Base-by-base conservation (phyloP, 2,329 filamentous ascomycete species). In the Alternaria brassicae region DNA sequence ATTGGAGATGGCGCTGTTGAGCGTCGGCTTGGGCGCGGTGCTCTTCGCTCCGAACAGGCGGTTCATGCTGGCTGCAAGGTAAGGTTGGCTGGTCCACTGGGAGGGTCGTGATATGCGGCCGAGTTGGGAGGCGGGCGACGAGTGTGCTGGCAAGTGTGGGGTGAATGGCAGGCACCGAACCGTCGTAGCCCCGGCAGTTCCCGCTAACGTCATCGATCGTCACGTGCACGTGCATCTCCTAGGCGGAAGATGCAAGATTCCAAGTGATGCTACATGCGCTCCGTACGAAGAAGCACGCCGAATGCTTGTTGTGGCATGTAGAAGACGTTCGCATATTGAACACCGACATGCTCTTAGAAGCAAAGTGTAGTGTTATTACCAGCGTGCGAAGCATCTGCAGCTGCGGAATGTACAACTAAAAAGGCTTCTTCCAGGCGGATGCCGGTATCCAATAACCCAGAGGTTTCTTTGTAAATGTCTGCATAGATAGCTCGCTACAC, bases 31-130 rank as follows among this genome's bases (percentile, higher is more conserved):
- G 54, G 95, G 93, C 63, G 89, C 89, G 66, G 91, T 89, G 80
- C 87, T 90, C 81, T 93, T 95, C 70, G 90, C 86, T 77, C 95
- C 95, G 78, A 99, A 99, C 70, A 99, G 86, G 72, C 95, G 91
- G 79, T 99, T 98, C 95, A 99, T 98, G 64, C 55, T 84, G 79
- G 40, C 17, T 19, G 36, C 1, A 9, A 4, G 13, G 12, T 4
- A 4, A 2, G 4, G 13, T 21, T 13, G 15, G 21, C 21, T 10
- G 23, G 8, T 21, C 21, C 19, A 39, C 12, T 32, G 3, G 3
- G 28, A 47, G 1, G 3, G 5, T 34, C 28, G 30, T 1, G 28
- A 48, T 47, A 17, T 30, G 32, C 17, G 19, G 34, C 27, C 21
- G 9, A 32, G 10, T 27, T 19, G n/a, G 12, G 27, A 32, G 34